Evolutionary conservation across 306 rosid species (phyloP), one percentile per base, ranked within the genome.

Genomic region (Vachellia pachyceras): DNA sequence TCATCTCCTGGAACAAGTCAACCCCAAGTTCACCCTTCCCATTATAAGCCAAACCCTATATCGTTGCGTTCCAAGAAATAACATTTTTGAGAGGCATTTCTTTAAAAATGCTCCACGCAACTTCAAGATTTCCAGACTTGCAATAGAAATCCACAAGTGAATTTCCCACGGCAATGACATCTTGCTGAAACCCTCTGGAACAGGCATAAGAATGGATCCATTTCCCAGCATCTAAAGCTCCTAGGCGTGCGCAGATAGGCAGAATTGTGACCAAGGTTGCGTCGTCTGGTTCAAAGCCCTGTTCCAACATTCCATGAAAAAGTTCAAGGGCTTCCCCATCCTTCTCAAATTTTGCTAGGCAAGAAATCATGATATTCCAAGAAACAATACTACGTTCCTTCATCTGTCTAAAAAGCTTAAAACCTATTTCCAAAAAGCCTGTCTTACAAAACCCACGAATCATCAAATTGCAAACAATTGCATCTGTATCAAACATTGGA

Each of bases 341-440:
- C n/a, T 89, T 85, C 17, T 89, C 84, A 25, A 74, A 29, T 52
- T 82, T 84, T 3, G 85, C 89, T 17, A 93, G 68, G 79, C 85
- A 87, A 23, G 97, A 90, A 79, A 92, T 90, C 90, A 91, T 89
- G 3, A 90, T 73, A 49, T 95, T 92, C 97, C 99, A 95, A 2
- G 97, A 90, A 69, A 95, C 88, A 3, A 85, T 64, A 29, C 86
- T 90, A 49, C 90, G 84, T 68, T 87, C 93, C 67, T 47, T 80
- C 97, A 91, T 93, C 80, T 85, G 65, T 23, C 84, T 73, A 52
- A 95, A 95, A 22, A 95, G 82, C 74, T 29, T 15, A 47, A 93
- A 10, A 9, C 97, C 97, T 6, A 0, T 45, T 20, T 84, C 86
- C 50, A 91, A 87, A 45, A 87, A 18, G 49, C 95, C 94, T 54